Conservation (phyloP, 2,329 filamentous ascomycete genomes). For the Elsinoe arachidis region DNA sequence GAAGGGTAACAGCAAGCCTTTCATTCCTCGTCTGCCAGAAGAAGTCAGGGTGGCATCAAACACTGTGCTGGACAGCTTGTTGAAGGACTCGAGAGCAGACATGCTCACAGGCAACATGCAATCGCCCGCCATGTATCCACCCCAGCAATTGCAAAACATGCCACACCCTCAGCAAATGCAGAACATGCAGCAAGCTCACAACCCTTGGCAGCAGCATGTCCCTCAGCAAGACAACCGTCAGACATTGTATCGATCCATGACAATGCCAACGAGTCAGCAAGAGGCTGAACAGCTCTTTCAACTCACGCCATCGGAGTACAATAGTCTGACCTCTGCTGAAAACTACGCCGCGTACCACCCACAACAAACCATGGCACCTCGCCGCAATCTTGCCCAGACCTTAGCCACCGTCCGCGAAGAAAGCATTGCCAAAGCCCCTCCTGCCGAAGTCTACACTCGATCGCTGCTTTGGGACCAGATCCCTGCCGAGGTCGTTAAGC, state of each 20-base stretch:
- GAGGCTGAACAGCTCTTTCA: constrained; percentile 82
- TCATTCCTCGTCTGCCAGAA: constrained; percentile 69
- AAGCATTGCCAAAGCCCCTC: constrained; percentile 40
- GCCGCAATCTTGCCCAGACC: constrained; percentile 67
- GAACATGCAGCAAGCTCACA: not conserved
- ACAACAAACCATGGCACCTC: constrained; percentile 34
- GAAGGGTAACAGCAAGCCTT: constrained; percentile 55
- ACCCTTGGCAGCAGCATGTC: constrained; percentile 3
- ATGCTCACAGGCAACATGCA: not conserved
- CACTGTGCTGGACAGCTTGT: constrained; percentile 67
- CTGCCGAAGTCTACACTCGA: constrained; percentile 83
- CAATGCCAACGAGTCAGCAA: constrained; percentile 66
- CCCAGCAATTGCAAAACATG: not conserved
- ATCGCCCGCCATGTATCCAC: not conserved
- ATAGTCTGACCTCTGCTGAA: constrained; percentile 53
- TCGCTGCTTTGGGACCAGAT: constrained; percentile 93
- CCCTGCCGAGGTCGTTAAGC: constrained; percentile 79
- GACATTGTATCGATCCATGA: constrained; percentile 38
- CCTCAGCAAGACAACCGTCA: constrained; percentile 19
- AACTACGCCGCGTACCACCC: not conserved
- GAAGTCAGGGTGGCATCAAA: constrained; percentile 72
- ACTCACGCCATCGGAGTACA: constrained; percentile 79
- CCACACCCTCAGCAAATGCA: not conserved
- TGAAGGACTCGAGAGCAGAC: constrained; percentile 65
- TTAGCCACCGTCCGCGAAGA: constrained; percentile 67